Base-by-base conservation (phyloP, 2,329 filamentous ascomycete species). In the Cladosporium velox region DNA sequence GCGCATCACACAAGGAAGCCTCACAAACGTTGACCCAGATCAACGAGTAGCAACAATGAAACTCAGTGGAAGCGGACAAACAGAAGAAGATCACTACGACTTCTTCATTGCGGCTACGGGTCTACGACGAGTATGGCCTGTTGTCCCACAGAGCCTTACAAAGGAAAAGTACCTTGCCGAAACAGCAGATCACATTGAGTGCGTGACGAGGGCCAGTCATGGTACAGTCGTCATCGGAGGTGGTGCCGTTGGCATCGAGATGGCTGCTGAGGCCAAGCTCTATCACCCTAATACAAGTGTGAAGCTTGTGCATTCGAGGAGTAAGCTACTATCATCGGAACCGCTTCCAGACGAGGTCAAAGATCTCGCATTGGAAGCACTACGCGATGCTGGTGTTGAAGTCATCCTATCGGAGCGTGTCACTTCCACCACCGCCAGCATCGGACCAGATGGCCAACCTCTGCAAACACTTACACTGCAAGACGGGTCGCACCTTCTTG, bases 221-320 rank as follows among this genome's bases (percentile, higher is more conserved):
- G 87, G 86, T 0, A 85, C 93, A 1, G 85, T 91, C 0, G 83
- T 94, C 26, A 87, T 94, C n/a, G 91, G 91, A 21, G 91, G 91
- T 69, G 87, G 84, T 59, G 91, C 91, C 7, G 91, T 93, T 1
- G 91, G 91, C 10, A 88, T 93, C 64, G 91, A 94, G 76, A 92
- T 94, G 84, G 90, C 91, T 0, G 87, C 90, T 1, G 91, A 95
- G 79, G 81, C 93, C 64, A 93, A 93, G 77, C 76, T 86, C 55
- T 80, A 88, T 28, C 84, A 89, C 67, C 90, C 91, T 0, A 72
- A 84, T 12, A 80, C 87, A 64, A 84, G 85, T 49, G 88, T 94
- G n/a, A 91, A 87, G 0, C 84, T 95, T 1, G 86, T 92, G 4
- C 91, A 94, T 75, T 93, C 91, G 4, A 83, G 90, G 24, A 81